phyloP scores from a whole-genome alignment of 2,329 filamentous ascomycete species.

The Mycosphaerelloides madeirae region DNA sequence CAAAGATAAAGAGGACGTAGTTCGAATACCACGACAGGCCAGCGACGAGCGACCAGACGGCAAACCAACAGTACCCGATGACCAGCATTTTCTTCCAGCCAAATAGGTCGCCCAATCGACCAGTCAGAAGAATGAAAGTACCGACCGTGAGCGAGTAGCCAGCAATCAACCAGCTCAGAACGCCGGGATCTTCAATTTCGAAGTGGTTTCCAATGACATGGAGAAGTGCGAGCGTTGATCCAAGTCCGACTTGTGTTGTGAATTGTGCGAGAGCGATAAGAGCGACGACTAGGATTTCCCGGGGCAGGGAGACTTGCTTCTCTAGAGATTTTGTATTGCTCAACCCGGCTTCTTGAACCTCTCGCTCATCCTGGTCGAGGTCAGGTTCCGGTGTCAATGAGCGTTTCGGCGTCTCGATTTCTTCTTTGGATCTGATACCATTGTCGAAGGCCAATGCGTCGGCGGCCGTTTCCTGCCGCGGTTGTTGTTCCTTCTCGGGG shows the following conservation, averaged over 20 bases:
- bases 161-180: conserved; percentile 43
- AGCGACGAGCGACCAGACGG: conserved; percentile 38
- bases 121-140: conserved; percentile 43
- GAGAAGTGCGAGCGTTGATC: conserved; percentile 24
- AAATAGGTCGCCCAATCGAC: conserved; percentile 42
- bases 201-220: conserved; percentile 43
- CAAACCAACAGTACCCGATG: conserved; percentile 39
- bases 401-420: conserved; percentile 14
- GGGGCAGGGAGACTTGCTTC: conserved; percentile 25
- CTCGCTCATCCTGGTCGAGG: conserved; percentile 5
- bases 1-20: conserved; percentile 32
- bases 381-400: conserved; percentile 10
- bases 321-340: conserved; percentile 23
- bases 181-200: conserved; percentile 36
- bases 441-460: not conserved
- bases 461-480: not conserved
- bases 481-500: not conserved
- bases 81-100: conserved; percentile 41
- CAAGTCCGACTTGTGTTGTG: conserved; percentile 27
- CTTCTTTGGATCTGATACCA: conserved; percentile 7
- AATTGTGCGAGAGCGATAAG: conserved; percentile 29
- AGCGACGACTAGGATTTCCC: conserved; percentile 28
- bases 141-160: conserved; percentile 42
- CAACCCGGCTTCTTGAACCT: conserved; percentile 3
- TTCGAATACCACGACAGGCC: conserved; percentile 36